Base-by-base conservation (phyloP, 257 asterid genomes). In the Galeopsis tetrahit region DNA sequence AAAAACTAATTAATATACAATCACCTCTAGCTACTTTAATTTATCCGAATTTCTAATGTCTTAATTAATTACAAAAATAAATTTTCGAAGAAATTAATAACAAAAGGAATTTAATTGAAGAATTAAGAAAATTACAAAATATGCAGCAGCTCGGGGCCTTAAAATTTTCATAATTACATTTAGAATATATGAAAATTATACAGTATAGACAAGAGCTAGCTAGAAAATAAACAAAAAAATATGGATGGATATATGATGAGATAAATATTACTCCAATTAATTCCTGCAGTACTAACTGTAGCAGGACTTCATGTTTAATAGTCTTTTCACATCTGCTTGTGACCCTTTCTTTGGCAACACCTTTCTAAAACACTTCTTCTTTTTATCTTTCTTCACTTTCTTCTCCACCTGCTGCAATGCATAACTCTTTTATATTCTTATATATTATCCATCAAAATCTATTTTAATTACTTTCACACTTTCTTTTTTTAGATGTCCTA, bases 341-440 rank as follows among this genome's bases (percentile, higher is more conserved):
- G 61, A 17, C 34, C 66, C 66, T 60, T 11, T 60, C 66, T 60
- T 60, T 60, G 66, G 44, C 66, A 60, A 60, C 66, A 35, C 66
- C 44, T 34, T 60, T 60, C 66, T 60, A 6, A 60, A 60, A 31
- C 43, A 34, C 44, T 46, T 34, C 66, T 60, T 60, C 21, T n/a
- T 60, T 34, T 35, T n/a, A 4, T 6, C 43, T 11, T 46, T 60
- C 44, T 35, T 60, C 10, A 34, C 31, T 13, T 60, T 60, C 66
- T 33, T 35, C 44, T 34, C 44, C 36, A 56, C 11, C 62, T n/a
- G 14, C 35, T 56, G 62, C 1, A 56, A 56, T 56, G 14, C 28
- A 3, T 6, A 51, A 3, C 57, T 21, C 28, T 21, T 21, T 21
- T 21, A 21, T 21, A 21, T 21, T 21, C 28, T 21, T 1, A 21